phyloP scores from a whole-genome alignment of 2,329 filamentous ascomycete species.

The Didymella keratinophila region DNA sequence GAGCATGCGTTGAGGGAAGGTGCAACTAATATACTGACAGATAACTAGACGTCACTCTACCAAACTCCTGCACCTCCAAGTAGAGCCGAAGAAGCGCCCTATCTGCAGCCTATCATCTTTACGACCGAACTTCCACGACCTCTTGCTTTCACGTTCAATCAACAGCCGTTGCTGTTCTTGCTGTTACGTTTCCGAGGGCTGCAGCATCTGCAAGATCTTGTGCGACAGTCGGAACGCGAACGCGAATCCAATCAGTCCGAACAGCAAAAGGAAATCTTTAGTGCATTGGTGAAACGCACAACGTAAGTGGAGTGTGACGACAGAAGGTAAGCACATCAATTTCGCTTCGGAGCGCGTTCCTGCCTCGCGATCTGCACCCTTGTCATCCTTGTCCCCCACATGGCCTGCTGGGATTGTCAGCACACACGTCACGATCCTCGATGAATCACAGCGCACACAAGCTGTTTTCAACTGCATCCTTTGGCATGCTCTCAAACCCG shows the following conservation, averaged over 20 bases:
- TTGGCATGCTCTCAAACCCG: background rate
- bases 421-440: background rate
- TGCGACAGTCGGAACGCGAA: slow-evolving; percentile 18
- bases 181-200: slow-evolving; percentile 5
- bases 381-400: slow-evolving; percentile 47
- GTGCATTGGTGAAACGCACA: slow-evolving; percentile 19
- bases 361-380: slow-evolving; percentile 14
- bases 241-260: slow-evolving; percentile 5
- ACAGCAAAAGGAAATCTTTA: slow-evolving; percentile 12
- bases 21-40: slow-evolving; percentile 45
- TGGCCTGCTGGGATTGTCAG: slow-evolving; percentile 34
- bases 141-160: slow-evolving; percentile 1
- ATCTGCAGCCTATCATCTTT: slow-evolving; percentile 18
- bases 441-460: background rate
- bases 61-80: background rate
- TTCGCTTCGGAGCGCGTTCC: slow-evolving; percentile 40
- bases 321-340: slow-evolving; percentile 46
- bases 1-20: slow-evolving; percentile 29
- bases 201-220: slow-evolving; percentile 17
- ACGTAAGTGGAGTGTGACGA: slow-evolving; percentile 29
- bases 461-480: background rate
- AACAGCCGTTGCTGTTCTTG: slow-evolving; percentile 2
- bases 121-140: slow-evolving; percentile 17
- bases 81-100: slow-evolving; percentile 29
- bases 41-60: slow-evolving; percentile 26